phyloP scores from a whole-genome alignment of 225 moss, liverwort and hornwort species.

The Pseudoscleropodium purum region DNA sequence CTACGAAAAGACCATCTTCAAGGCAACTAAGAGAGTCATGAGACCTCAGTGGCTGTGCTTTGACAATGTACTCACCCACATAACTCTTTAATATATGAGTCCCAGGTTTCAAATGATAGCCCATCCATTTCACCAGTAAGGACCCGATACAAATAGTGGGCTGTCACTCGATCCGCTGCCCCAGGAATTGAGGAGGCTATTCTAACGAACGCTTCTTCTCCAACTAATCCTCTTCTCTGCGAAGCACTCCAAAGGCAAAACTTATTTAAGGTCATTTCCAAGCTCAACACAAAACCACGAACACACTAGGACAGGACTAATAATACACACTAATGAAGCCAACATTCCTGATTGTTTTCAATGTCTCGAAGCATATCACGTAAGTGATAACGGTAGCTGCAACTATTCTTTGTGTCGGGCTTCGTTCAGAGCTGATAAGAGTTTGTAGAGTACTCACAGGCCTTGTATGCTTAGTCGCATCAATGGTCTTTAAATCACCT shows the following conservation, averaged over 20 bases:
- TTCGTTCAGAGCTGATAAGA: not conserved
- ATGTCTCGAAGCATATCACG: not conserved
- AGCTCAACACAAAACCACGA: not conserved
- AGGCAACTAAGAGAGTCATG: not conserved
- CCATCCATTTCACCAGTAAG: constrained; percentile 46
- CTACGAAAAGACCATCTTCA: not conserved
- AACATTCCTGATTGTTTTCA: not conserved
- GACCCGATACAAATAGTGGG: constrained; percentile 44
- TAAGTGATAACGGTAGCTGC: not conserved
- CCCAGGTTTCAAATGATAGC: constrained; percentile 69
- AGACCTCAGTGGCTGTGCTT: not conserved
- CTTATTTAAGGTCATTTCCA: not conserved
- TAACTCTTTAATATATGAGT: constrained; percentile 55
- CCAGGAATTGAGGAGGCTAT: constrained; percentile 90
- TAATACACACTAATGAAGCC: not conserved
- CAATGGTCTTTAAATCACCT: constrained; percentile 22
- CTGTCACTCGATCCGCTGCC: constrained; percentile 78
- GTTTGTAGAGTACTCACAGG: constrained; percentile 15
- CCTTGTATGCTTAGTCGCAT: not conserved
- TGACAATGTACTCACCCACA: constrained; percentile 52
- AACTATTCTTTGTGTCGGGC: not conserved
- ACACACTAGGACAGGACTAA: not conserved
- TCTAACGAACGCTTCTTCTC: constrained; percentile 73
- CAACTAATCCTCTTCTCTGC: constrained; percentile 79
- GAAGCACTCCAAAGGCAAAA: not conserved